Percentiles rank a stretch among this genome's conserved stretches.
Conservation (phyloP, 805 yeast genomes). For the Komagataella populi region DNA sequence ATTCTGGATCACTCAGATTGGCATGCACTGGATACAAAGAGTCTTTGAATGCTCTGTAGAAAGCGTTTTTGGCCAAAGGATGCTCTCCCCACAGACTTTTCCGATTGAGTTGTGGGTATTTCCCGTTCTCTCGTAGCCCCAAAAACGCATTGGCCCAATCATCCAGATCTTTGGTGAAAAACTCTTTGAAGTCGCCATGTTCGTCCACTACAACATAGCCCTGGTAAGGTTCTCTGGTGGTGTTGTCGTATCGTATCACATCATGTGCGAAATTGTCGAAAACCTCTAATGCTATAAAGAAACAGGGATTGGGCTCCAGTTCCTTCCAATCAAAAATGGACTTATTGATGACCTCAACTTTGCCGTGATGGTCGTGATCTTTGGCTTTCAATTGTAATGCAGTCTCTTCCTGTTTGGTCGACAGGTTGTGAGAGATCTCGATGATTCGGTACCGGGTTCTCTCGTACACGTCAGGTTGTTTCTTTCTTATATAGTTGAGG, state of each 20-base stretch:
- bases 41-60: slow-evolving; percentile 28
- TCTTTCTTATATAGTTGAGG: slow-evolving; percentile 43
- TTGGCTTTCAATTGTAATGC: slow-evolving; percentile 15
- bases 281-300: slow-evolving; percentile 69
- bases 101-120: slow-evolving; percentile 18
- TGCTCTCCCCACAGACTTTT: slow-evolving; percentile 24
- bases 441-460: slow-evolving; percentile 58
- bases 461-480: slow-evolving; percentile 62
- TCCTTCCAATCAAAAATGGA: slow-evolving; percentile 68
- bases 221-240: slow-evolving; percentile 55
- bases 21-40: slow-evolving; percentile 53
- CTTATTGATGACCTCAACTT: slow-evolving; percentile 54
- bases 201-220: slow-evolving; percentile 67
- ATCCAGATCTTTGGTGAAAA: slow-evolving; percentile 50
- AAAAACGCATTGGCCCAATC: slow-evolving; percentile 41
- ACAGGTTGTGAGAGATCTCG: slow-evolving; percentile 55
- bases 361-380: slow-evolving; percentile 32
- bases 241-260: slow-evolving; percentile 58
- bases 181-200: slow-evolving; percentile 64
- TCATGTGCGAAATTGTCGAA: slow-evolving; percentile 81
- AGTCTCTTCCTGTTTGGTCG: slow-evolving; percentile 32
- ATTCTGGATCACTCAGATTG: slow-evolving; percentile 58
- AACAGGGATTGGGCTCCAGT: slow-evolving; percentile 50
- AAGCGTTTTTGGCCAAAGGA: slow-evolving; percentile 43
- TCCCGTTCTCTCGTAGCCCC: slow-evolving; percentile 36